Base-by-base conservation (phyloP, 768 basidiomycete genomes). In the Mycena haematopus region DNA sequence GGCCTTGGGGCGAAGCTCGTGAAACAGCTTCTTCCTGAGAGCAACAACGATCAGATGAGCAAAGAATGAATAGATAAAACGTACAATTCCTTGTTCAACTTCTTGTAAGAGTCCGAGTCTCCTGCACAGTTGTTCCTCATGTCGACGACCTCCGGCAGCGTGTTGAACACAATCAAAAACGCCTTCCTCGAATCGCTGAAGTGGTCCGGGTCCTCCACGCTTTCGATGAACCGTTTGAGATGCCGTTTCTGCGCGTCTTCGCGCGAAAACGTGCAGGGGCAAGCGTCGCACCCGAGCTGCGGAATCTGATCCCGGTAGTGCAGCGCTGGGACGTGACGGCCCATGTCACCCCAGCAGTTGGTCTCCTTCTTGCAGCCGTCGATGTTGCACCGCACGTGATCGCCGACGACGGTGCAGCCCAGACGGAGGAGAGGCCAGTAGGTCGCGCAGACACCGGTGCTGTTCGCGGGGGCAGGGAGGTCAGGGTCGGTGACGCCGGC, bases 361-460 rank as follows among this genome's bases (percentile, higher is more conserved):
- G 61, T 56, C 7, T 5, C 1, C 0, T 6, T 29, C 1, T 1
- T 14, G 33, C 61, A 57, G 59, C 33, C 49, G 15, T 21, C 3
- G 24, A 56, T 21, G 55, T 52, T 45, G 55, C 61, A 62, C 11
- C 0, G 8, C 22, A 62, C 31, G 3, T 49, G 42, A 19, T n/a
- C 9, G 22, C 21, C 31, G 19, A 13, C 13, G 15, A 15, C 13
- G 29, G 50, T 47, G 42, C 55, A 62, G 51, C 61, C 61, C 1
- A 22, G 36, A 8, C 45, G 42, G 33, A 57, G 50, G 33, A 62
- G 55, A 27, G 31, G 33, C 40, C 25, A 45, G 61, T 62, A 62
- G 17, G 11, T 9, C 0, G 22, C 1, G 42, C 33, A n/a, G 25
- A 62, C n/a, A 40, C 8, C 17, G 24, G 25, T 52, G 33, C 22